Evolutionary conservation across 129 eudicot species (phyloP).

Genomic region (Erigeron canadensis): DNA sequence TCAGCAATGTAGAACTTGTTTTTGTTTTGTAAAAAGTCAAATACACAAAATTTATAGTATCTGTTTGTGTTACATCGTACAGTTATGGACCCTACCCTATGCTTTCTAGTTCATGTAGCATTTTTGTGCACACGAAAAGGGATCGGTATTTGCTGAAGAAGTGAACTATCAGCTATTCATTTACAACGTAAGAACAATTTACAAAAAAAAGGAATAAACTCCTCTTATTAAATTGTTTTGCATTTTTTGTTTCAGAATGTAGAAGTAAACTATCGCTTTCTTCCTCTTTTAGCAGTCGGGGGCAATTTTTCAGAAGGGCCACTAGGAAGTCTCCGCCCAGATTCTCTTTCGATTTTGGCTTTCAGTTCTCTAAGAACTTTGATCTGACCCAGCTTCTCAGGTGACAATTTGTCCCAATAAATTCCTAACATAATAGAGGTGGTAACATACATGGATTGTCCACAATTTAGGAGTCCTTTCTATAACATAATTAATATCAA

Average conservation of each 20-base stretch:
- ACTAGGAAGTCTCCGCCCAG: slow-evolving; percentile 75
- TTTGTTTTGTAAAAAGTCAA: slow-evolving; percentile 31
- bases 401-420: slow-evolving; percentile 90
- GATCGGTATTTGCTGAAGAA: neutral
- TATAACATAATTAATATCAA: no score
- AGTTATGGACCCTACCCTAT: neutral
- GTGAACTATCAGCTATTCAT: neutral
- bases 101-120: neutral
- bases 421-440: slow-evolving; percentile 43
- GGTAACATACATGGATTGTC: no score
- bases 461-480: no score
- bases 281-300: slow-evolving; percentile 62
- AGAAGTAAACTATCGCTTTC: slow-evolving; percentile 14
- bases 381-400: slow-evolving; percentile 78
- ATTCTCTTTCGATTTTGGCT: slow-evolving; percentile 65
- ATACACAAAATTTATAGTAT: slow-evolving; percentile 2
- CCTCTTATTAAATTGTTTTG: neutral
- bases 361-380: slow-evolving; percentile 64
- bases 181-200: neutral
- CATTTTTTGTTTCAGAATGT: neutral
- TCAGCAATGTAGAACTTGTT: neutral
- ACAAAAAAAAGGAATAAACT: neutral
- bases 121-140: neutral
- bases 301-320: slow-evolving; percentile 89
- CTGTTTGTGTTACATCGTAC: neutral